Conservation (phyloP, 306 rosid species). For the Malus sylvestris region DNA sequence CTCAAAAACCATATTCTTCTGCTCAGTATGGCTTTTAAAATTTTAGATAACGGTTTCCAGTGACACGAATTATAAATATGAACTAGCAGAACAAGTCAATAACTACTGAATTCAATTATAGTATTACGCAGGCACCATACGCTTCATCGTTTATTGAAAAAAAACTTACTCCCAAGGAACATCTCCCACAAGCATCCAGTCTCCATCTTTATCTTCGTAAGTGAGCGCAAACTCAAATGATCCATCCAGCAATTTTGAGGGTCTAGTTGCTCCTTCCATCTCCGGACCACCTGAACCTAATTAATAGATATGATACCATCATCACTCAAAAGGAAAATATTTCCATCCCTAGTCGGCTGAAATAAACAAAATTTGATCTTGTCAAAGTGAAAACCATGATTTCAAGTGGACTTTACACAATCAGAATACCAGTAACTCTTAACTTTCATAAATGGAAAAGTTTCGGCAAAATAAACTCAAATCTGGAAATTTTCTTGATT, state of each 20-base stretch:
- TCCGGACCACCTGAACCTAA: constrained; percentile 52
- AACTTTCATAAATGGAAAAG: background rate
- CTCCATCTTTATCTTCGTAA: constrained; percentile 95
- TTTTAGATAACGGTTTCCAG: background rate
- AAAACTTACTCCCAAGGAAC: constrained; percentile 87
- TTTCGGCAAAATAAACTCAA: background rate
- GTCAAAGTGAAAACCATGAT: background rate
- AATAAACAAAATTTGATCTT: background rate
- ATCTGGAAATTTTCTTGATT: background rate
- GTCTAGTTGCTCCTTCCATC: constrained; percentile 31
- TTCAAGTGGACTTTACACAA: background rate
- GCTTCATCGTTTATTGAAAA: background rate
- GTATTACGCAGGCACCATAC: background rate
- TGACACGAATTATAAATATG: background rate
- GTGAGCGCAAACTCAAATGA: constrained; percentile 74
- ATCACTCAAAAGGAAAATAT: background rate
- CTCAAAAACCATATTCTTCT: background rate
- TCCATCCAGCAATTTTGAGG: constrained; percentile 59
- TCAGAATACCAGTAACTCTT: background rate
- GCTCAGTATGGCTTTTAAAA: background rate
- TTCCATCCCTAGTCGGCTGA: background rate
- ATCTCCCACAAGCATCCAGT: constrained; percentile 99
- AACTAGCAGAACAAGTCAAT: background rate
- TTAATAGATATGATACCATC: constrained; percentile 12
- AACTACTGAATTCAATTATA: background rate